These are phyloP conservation scores for Paramecium tetraurelia DNA, from an alignment of 73 alveolate species.

Conservation along the genomic window DNA sequence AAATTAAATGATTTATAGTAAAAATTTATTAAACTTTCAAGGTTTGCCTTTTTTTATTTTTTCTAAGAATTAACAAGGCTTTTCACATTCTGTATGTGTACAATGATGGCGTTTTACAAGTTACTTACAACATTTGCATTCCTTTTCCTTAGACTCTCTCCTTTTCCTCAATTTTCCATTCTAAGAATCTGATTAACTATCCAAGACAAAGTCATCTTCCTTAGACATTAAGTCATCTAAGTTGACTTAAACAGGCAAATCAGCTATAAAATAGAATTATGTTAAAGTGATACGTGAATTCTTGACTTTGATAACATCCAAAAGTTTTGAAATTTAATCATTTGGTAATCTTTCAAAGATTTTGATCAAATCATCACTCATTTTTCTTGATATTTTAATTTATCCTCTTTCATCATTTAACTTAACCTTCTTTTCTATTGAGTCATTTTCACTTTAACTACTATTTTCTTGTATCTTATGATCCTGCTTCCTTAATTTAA, in stretches of 20 bases:
- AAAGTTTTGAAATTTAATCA: not conserved
- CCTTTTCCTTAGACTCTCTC: constrained; percentile 43
- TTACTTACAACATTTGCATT: constrained; percentile 27
- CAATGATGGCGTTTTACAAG: constrained; percentile 39
- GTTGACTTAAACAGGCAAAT: not conserved
- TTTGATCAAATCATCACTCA: constrained; percentile 33
- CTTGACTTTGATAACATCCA: not conserved
- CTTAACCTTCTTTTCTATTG: not conserved
- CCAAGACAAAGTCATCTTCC: not conserved
- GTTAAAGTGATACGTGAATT: not conserved
- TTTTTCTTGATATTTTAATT: not conserved
- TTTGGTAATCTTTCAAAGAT: constrained; percentile 11
- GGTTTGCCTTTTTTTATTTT: not conserved
- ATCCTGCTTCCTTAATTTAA: not conserved
- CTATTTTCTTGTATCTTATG: not conserved
- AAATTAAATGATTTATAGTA: not conserved
- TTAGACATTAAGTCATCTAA: not conserved
- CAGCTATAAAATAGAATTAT: constrained; percentile 1
- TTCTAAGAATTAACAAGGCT: constrained; percentile 5
- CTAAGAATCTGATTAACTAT: not conserved
- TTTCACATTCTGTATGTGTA: not conserved
- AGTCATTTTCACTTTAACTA: not conserved
- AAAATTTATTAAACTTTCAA: not conserved
- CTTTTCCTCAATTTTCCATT: not conserved
- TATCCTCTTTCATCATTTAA: not conserved